Evolutionary conservation across 2,329 filamentous ascomycete species (phyloP).

Genomic region (Paracoccidioides brasiliensis): DNA sequence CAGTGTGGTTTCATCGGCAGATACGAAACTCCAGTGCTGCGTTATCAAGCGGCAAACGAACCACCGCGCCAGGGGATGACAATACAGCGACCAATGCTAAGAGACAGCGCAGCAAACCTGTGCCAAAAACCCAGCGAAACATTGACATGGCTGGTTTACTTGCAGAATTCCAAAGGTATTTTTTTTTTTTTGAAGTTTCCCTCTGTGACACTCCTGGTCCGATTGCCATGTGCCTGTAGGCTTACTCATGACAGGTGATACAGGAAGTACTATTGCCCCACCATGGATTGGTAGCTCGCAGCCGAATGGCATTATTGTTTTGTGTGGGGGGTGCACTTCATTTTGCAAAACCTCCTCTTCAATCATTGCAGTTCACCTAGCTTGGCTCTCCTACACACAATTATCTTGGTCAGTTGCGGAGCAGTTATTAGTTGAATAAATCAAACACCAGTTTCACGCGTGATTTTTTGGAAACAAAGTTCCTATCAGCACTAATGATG

Average conservation of each 20-base stretch:
- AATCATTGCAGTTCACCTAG: too few relatives aligned
- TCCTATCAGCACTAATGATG: background rate
- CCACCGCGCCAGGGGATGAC: background rate
- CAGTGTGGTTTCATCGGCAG: background rate
- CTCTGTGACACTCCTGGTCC: background rate
- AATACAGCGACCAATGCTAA: slow-evolving; percentile 6
- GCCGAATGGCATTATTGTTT: background rate
- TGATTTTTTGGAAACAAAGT: background rate
- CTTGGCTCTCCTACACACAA: background rate
- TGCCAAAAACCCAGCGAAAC: slow-evolving; percentile 16
- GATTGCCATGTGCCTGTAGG: too few relatives aligned
- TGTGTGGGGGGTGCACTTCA: background rate
- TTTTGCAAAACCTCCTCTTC: background rate
- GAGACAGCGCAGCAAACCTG: background rate
- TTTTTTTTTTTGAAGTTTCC: background rate
- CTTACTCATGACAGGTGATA: too few relatives aligned
- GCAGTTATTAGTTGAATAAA: background rate
- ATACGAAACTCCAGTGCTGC: background rate
- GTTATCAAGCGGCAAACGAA: background rate
- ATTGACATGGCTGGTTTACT: slow-evolving; percentile 20
- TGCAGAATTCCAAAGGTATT: slow-evolving; percentile 18
- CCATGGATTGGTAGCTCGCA: too few relatives aligned
- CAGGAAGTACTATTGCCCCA: too few relatives aligned
- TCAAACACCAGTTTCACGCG: background rate
- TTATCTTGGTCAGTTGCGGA: background rate